phyloP scores from a whole-genome alignment of 768 basidiomycete species.

The Gautieria morchelliformis region DNA sequence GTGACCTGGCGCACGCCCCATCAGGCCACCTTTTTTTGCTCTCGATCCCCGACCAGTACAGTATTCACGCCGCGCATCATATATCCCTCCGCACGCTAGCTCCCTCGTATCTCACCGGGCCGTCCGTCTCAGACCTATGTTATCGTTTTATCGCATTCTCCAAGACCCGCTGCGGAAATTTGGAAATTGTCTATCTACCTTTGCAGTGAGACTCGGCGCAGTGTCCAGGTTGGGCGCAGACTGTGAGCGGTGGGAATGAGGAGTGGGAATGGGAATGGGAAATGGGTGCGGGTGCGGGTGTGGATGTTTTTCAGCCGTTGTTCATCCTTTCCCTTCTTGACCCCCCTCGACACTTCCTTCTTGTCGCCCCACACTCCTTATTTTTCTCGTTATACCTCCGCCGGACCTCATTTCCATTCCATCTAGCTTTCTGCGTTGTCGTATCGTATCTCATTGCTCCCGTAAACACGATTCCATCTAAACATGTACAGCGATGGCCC shows the following conservation, averaged over 20 bases:
- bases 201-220: neutral
- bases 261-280: too few species aligned
- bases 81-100: neutral
- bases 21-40: neutral
- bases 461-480: neutral
- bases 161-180: neutral
- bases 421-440: neutral
- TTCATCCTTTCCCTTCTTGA: neutral
- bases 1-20: slow-evolving; percentile 21
- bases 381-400: neutral
- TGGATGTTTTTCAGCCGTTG: neutral
- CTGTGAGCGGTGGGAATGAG: neutral
- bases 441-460: slow-evolving; percentile 1
- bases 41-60: neutral
- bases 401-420: neutral
- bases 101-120: neutral
- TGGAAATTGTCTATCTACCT: neutral
- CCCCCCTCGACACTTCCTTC: neutral
- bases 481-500: slow-evolving; percentile 1
- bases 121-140: neutral
- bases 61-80: neutral
- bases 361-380: slow-evolving; percentile 2
- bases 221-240: neutral
- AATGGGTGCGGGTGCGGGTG: neutral
- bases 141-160: neutral